Conservation (phyloP, 148 eudicot genomes). For the Spergularia bocconei region DNA sequence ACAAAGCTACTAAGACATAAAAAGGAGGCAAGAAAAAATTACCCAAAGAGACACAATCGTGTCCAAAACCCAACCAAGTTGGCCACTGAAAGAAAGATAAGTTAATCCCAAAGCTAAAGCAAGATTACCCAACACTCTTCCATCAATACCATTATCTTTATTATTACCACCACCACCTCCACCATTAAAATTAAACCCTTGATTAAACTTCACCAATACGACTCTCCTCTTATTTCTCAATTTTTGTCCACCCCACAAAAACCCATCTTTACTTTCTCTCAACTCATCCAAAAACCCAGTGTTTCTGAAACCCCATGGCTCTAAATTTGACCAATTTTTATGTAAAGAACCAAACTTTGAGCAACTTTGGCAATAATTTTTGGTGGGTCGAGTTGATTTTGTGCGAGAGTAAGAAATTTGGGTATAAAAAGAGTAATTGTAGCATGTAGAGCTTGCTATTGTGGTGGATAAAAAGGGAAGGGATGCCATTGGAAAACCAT, state of each 20-base stretch:
- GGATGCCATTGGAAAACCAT: constrained; percentile 47
- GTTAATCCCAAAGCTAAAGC: constrained; percentile 75
- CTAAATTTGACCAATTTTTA: constrained; percentile 20
- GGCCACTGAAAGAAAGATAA: constrained; percentile 80
- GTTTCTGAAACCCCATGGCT: constrained; percentile 21
- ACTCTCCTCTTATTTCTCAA: constrained; percentile 44
- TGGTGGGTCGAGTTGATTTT: constrained; percentile 26
- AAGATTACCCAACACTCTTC: constrained; percentile 69
- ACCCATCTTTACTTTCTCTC: constrained; percentile 36
- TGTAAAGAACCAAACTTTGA: constrained; percentile 26
- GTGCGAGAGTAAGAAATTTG: constrained; percentile 20
- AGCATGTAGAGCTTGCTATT: constrained; percentile 25
- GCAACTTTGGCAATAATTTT: constrained; percentile 7
- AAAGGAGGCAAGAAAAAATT: constrained; percentile 20
- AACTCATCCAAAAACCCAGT: constrained; percentile 30
- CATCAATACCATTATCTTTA: constrained; percentile 37
- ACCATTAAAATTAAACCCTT: constrained; percentile 54
- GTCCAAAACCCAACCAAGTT: constrained; percentile 93
- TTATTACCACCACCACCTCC: constrained; percentile 59
- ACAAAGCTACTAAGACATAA: background rate
- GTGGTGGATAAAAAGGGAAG: constrained; percentile 31
- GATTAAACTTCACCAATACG: constrained; percentile 50
- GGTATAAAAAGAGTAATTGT: constrained; percentile 24
- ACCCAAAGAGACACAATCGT: constrained; percentile 91
- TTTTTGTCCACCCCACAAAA: constrained; percentile 29